Evolutionary conservation across 148 eudicot genomes (phyloP).

Genomic region (Silene uniflora): DNA sequence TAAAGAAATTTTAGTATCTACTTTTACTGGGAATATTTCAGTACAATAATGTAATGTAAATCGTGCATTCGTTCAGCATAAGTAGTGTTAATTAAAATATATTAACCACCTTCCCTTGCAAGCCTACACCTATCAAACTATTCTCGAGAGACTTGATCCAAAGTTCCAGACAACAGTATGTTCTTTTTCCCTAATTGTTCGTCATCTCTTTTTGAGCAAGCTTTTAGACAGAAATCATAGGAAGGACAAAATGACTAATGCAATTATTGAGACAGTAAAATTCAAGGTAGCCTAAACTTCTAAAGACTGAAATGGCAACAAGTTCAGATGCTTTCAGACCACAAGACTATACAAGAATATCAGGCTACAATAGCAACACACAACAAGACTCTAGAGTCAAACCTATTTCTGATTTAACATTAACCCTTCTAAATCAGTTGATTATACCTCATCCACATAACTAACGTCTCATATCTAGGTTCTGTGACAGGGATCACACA

Average conservation of each 20-base stretch:
- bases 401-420: background rate
- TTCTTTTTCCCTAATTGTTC: background rate
- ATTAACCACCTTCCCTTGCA: background rate
- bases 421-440: background rate
- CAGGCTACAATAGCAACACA: background rate
- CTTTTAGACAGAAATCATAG: background rate
- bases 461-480: background rate
- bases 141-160: conserved; percentile 2
- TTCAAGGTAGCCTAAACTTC: background rate
- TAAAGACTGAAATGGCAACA: background rate
- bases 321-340: conserved; percentile 1
- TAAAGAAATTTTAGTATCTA: background rate
- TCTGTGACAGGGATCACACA: background rate
- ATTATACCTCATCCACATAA: background rate
- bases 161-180: background rate
- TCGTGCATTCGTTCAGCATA: background rate
- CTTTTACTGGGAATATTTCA: no score
- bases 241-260: background rate
- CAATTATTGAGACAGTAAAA: background rate
- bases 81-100: background rate
- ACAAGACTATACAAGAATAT: background rate
- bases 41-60: background rate
- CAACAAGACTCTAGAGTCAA: background rate
- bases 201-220: background rate
- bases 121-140: background rate